A percentile compares a stretch with the other conserved stretches of the same genome.
Conservation (phyloP, 768 basidiomycete genomes). For the Kwoniella pini region DNA sequence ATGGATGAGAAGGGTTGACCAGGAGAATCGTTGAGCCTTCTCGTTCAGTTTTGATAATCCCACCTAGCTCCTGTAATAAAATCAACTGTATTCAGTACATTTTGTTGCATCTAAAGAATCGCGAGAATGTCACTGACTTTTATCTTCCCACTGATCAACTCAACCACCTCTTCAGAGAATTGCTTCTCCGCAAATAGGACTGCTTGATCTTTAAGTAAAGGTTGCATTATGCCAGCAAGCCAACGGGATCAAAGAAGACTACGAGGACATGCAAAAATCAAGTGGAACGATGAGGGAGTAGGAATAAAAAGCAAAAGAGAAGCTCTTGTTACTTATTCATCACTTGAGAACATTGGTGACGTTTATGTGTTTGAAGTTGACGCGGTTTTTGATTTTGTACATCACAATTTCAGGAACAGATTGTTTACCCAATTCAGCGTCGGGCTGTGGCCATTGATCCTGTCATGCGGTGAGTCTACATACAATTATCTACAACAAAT, state of each 20-base stretch:
- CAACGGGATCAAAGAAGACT: not conserved
- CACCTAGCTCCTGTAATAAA: slow-evolving; percentile 19
- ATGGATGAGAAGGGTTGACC: no score
- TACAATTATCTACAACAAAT: not conserved
- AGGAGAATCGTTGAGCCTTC: slow-evolving; percentile 25
- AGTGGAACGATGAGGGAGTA: not conserved
- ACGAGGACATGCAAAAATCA: not conserved
- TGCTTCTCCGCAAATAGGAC: slow-evolving; percentile 29
- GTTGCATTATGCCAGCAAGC: not conserved
- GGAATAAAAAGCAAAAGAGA: no score
- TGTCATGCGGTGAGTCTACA: no score
- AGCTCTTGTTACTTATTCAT: no score
- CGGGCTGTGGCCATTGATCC: no score
- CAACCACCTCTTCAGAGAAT: slow-evolving; percentile 14
- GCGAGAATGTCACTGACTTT: slow-evolving; percentile 18
- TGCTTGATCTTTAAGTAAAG: not conserved
- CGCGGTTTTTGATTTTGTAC: no score
- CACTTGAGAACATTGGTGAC: no score
- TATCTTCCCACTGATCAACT: not conserved
- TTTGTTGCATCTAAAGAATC: no score
- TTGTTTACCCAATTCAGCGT: no score
- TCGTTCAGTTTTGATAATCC: not conserved
- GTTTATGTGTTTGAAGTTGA: no score
- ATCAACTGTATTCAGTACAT: no score
- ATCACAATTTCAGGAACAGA: no score